phyloP scores from a whole-genome alignment of 2,329 filamentous ascomycete species.

The Neurospora sp. region DNA sequence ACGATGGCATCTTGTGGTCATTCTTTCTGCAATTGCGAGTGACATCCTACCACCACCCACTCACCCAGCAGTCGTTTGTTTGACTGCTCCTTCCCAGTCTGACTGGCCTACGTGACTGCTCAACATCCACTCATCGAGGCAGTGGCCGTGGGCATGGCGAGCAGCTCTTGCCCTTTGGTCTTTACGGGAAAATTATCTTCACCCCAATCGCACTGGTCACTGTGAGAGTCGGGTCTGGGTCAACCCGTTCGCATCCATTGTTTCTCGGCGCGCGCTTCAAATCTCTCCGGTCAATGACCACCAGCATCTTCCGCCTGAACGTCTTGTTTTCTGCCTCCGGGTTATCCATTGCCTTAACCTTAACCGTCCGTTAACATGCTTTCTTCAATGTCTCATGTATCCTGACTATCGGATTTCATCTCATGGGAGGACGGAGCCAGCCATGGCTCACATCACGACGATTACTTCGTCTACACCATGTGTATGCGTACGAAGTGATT shows the following conservation, averaged over 20 bases:
- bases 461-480: not conserved
- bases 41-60: not conserved
- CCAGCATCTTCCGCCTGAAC: not conserved
- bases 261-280: not conserved
- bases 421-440: not conserved
- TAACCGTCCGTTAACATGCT: not conserved
- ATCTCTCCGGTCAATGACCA: not conserved
- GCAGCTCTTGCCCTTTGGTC: not conserved
- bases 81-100: not conserved
- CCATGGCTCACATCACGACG: not conserved
- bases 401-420: not conserved
- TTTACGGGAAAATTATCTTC: not conserved
- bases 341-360: not conserved
- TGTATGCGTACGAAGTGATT: not conserved
- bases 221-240: not conserved
- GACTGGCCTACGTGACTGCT: not conserved
- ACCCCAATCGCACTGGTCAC: not conserved
- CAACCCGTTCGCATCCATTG: not conserved
- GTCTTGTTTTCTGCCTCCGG: not conserved
- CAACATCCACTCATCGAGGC: not conserved
- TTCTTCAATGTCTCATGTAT: not conserved
- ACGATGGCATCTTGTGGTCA: not conserved
- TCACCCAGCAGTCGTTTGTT: not conserved
- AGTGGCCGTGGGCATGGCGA: not conserved
- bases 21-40: not conserved